These are phyloP conservation scores for Termitomyces titanicus DNA, from an alignment of 768 basidiomycete genomes.

Conservation along the genomic window DNA sequence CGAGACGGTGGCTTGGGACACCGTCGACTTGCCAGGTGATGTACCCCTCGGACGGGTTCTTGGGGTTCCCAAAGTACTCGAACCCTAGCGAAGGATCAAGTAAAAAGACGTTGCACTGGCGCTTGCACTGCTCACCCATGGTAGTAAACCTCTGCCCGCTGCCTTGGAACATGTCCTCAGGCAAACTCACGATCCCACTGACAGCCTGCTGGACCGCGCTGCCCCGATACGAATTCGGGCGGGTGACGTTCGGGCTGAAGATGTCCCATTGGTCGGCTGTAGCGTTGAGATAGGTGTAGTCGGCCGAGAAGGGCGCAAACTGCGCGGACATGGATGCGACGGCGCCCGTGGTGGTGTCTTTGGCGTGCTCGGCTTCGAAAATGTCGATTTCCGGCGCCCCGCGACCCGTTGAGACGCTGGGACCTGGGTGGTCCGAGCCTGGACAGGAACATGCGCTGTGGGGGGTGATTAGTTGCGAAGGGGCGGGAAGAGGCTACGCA, in stretches of 20 bases:
- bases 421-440: constrained; percentile 76
- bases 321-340: constrained; percentile 66
- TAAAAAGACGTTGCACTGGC: neutral
- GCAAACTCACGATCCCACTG: neutral
- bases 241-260: constrained; percentile 27
- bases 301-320: constrained; percentile 53
- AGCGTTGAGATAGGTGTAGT: constrained; percentile 34
- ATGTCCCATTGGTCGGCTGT: constrained; percentile 30
- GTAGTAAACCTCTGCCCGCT: constrained; percentile 9
- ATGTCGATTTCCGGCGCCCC: constrained; percentile 83
- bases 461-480: neutral
- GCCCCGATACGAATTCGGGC: constrained; percentile 42
- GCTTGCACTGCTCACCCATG: constrained; percentile 6
- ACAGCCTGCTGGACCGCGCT: constrained; percentile 35
- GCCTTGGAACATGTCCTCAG: constrained; percentile 14
- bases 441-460: constrained; percentile 72
- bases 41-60: constrained; percentile 49
- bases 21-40: constrained; percentile 77
- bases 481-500: constrained; percentile 27
- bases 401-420: constrained; percentile 53
- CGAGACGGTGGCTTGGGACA: constrained; percentile 42
- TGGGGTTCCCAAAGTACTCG: constrained; percentile 69
- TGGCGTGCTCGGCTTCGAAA: constrained; percentile 72
- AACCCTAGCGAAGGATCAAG: constrained; percentile 42
- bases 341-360: constrained; percentile 37